Conservation (phyloP, 2,329 filamentous ascomycete species). For the Tolypocladium ophioglossoides region DNA sequence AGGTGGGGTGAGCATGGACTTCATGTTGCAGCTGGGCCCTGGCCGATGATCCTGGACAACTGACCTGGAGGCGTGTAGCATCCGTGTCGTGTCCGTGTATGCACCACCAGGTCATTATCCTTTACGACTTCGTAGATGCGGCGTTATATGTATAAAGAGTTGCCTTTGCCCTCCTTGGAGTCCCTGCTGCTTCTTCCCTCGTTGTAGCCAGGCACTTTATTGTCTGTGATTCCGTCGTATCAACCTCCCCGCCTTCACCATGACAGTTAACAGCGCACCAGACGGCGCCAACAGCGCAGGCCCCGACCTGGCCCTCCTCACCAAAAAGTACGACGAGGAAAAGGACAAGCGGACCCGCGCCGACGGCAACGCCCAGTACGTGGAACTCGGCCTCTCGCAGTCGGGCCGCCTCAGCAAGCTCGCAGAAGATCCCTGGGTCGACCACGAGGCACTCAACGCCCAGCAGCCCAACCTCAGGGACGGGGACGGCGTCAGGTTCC, state of each 20-base stretch:
- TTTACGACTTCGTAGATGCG: not conserved
- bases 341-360: constrained; percentile 19
- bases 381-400: constrained; percentile 17
- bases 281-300: not conserved
- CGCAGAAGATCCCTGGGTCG: constrained; percentile 22
- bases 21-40: no score
- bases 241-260: not conserved
- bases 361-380: constrained; percentile 22
- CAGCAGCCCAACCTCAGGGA: constrained; percentile 11
- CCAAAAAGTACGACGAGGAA: constrained; percentile 21
- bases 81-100: no score
- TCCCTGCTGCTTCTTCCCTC: not conserved
- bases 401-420: constrained; percentile 12
- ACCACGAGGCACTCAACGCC: constrained; percentile 19
- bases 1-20: no score
- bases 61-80: not conserved
- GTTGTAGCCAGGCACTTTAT: no score
- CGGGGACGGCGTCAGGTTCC: constrained; percentile 9
- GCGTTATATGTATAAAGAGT: no score
- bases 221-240: not conserved
- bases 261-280: not conserved
- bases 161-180: not conserved
- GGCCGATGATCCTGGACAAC: not conserved
- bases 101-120: not conserved
- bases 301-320: not conserved